Evolutionary conservation across 768 basidiomycete species (phyloP), one percentile per base, ranked within the genome.

Genomic region (Suillus spraguei): DNA sequence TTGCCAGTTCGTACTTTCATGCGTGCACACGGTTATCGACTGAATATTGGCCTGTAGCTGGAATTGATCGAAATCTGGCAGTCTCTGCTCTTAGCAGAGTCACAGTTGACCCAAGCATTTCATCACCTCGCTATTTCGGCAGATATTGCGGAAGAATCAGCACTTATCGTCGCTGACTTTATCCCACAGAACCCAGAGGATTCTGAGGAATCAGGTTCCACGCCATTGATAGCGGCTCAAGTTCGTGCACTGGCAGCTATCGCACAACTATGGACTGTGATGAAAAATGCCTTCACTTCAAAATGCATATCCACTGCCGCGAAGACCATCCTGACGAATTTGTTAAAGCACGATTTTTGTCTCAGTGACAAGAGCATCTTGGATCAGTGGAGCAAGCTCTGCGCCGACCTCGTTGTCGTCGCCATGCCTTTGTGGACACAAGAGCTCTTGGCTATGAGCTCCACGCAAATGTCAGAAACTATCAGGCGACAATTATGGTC

Each of bases 31-130:
- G 54, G 36, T 58, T 59, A 38, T 55, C 32, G 47, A 59, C 63
- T 65, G 24, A 67, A 24, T 58, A 11, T 9, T 65, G 38, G 28
- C 62, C 28, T 33, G 33, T 65, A 85, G 84, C 64, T 71, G 16
- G 72, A 72, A 49, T 72, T 86, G 32, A 53, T 84, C 5, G 69
- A 75, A 49, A 72, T 79, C 1, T 90, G 88, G 88, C 79, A 84
- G 64, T 80, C 83, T 0, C 77, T 90, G 20, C 73, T 90, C n/a
- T 79, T 86, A 32, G 81, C 74, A 20, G 82, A 80, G 49, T 75
- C 82, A 11, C 79, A 82, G 59, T 69, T 83, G 13, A 78, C 79
- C 0, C 78, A 82, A 61, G 77, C 71, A 24, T 70, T 70, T 38
- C 73, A 72, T 1, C 78, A 81, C 65, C 68, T 80, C 14, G 74